Evolutionary conservation across 73 alveolate species (phyloP).

Genomic region (Blepharisma stoltei): DNA sequence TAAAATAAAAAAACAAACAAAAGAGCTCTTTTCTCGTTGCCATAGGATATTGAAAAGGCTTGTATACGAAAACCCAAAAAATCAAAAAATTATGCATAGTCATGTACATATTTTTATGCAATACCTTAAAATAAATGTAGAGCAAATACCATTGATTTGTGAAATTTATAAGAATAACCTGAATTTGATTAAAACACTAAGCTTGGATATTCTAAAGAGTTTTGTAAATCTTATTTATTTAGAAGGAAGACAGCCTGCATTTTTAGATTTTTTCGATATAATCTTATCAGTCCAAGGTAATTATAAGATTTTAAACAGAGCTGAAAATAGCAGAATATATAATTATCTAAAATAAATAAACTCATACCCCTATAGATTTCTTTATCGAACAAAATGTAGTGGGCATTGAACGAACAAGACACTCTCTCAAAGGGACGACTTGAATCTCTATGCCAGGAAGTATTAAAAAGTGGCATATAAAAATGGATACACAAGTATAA

Average conservation of each 20-base stretch:
- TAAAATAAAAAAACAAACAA: background rate
- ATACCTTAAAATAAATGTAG: conserved; percentile 43
- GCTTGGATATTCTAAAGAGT: conserved; percentile 21
- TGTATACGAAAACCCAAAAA: conserved; percentile 39
- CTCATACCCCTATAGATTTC: too few species aligned
- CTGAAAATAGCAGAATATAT: too few species aligned
- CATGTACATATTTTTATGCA: conserved; percentile 29
- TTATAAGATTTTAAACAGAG: too few species aligned
- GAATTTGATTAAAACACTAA: conserved; percentile 31
- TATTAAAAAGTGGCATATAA: too few species aligned
- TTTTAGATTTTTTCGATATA: conserved; percentile 37
- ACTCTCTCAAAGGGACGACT: too few species aligned
- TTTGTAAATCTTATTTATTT: conserved; percentile 35
- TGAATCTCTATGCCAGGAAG: too few species aligned
- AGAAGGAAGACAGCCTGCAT: conserved; percentile 42
- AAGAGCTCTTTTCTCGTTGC: conserved; percentile 33
- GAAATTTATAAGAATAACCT: conserved; percentile 50
- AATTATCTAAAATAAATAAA: too few species aligned
- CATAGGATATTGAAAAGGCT: conserved; percentile 37
- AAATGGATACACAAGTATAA: too few species aligned
- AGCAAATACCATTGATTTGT: conserved; percentile 52
- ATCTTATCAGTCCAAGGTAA: conserved; percentile 24
- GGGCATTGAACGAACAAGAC: too few species aligned
- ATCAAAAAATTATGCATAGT: conserved; percentile 32
- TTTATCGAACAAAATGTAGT: too few species aligned